phyloP scores from a whole-genome alignment of 495 filamentous ascomycete genomes.

The Opeltia flavorubescens region DNA sequence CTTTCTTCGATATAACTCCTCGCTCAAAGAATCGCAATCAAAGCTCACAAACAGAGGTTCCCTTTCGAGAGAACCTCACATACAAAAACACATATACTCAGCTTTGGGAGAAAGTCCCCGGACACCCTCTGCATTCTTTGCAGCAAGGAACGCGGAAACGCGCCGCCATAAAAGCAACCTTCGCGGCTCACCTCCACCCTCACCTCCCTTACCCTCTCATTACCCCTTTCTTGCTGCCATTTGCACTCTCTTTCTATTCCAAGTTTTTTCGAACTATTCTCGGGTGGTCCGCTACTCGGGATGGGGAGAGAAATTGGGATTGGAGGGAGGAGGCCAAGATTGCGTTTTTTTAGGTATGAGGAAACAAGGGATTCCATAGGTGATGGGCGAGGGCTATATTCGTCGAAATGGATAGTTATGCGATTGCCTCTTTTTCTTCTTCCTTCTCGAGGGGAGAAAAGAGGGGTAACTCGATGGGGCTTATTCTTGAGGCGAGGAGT shows the following conservation, averaged over 20 bases:
- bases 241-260: slow-evolving; percentile 43
- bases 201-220: slow-evolving; percentile 32
- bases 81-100: too few species aligned
- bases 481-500: slow-evolving; percentile 99
- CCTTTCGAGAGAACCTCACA: slow-evolving; percentile 25
- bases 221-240: slow-evolving; percentile 20
- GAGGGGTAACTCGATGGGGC: slow-evolving; percentile 98
- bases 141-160: slow-evolving; percentile 63
- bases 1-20: slow-evolving; percentile 39
- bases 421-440: slow-evolving; percentile 59
- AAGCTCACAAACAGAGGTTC: slow-evolving; percentile 87
- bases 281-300: slow-evolving; percentile 16
- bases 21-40: slow-evolving; percentile 99
- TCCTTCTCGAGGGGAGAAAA: slow-evolving; percentile 2
- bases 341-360: slow-evolving; percentile 19
- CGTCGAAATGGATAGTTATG: slow-evolving; percentile 97
- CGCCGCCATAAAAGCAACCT: slow-evolving; percentile 97
- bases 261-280: slow-evolving; percentile 27
- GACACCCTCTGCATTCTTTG: slow-evolving; percentile 53
- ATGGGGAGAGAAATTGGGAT: slow-evolving; percentile 23
- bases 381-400: slow-evolving; percentile 41
- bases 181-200: slow-evolving; percentile 44
- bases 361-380: slow-evolving; percentile 23
- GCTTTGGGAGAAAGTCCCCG: slow-evolving; percentile 99
- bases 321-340: slow-evolving; percentile 26